A percentile compares a stretch with the other conserved stretches of the same genome.
These are phyloP conservation scores for Ramaria rubella DNA, from an alignment of 768 basidiomycete genomes.

Conservation along the genomic window DNA sequence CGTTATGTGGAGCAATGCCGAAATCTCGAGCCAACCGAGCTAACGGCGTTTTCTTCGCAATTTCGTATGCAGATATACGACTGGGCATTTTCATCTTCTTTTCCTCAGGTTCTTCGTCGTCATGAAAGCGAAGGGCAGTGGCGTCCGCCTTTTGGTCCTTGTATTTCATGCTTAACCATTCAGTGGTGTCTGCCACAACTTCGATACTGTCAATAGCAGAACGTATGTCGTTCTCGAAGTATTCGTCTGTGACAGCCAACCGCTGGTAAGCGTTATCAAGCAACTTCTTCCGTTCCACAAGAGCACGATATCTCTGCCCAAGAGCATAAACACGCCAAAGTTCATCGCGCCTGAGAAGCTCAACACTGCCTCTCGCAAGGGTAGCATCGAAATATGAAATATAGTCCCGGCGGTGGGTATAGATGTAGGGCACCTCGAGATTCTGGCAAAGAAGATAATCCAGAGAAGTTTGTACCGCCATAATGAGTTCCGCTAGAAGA, in stretches of 20 bases:
- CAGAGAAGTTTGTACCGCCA: slow-evolving; percentile 74
- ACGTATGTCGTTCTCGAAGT: slow-evolving; percentile 65
- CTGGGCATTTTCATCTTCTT: slow-evolving; percentile 78
- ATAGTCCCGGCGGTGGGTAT: slow-evolving; percentile 88
- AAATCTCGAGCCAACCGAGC: slow-evolving; percentile 81
- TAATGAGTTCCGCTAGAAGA: slow-evolving; percentile 61
- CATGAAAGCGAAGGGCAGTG: slow-evolving; percentile 60
- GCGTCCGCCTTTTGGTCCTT: slow-evolving; percentile 61
- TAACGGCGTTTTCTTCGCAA: slow-evolving; percentile 72
- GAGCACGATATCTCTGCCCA: slow-evolving; percentile 83
- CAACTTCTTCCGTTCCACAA: slow-evolving; percentile 64
- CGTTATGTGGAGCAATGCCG: slow-evolving; percentile 73
- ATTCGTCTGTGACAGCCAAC: slow-evolving; percentile 62
- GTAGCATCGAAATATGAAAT: slow-evolving; percentile 73
- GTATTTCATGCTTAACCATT: slow-evolving; percentile 86
- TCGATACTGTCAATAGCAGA: slow-evolving; percentile 75
- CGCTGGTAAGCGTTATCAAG: slow-evolving; percentile 60
- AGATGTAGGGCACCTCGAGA: slow-evolving; percentile 93
- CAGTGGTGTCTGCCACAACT: slow-evolving; percentile 81
- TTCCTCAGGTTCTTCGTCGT: slow-evolving; percentile 42
- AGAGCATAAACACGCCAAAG: slow-evolving; percentile 89
- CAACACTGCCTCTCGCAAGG: slow-evolving; percentile 53
- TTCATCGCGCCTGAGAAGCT: slow-evolving; percentile 72
- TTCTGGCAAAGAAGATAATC: slow-evolving; percentile 80
- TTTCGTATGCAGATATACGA: slow-evolving; percentile 76